A percentile compares a stretch with the other conserved stretches of the same genome.
Evolutionary conservation across 305 asterid species (phyloP).

Genomic region (Solanum hybrid): DNA sequence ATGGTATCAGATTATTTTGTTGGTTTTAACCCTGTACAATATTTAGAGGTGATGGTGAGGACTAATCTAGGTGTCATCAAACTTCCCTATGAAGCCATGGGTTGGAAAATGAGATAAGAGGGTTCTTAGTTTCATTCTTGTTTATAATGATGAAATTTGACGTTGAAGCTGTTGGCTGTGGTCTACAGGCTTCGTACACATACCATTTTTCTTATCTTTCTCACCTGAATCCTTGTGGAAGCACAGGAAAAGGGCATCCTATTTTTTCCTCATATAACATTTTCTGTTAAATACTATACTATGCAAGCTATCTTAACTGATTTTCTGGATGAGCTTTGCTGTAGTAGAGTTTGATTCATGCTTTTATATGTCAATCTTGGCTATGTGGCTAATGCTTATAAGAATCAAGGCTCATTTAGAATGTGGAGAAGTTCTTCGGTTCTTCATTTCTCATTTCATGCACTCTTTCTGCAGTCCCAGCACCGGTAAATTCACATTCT

Average conservation of each 20-base stretch:
- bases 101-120: not conserved
- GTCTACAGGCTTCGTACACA: not conserved
- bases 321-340: not conserved
- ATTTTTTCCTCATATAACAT: not conserved
- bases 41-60: not conserved
- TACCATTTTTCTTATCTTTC: not conserved
- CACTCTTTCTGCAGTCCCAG: constrained; percentile 21
- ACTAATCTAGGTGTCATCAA: not conserved
- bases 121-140: not conserved
- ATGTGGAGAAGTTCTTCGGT: not conserved
- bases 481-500: constrained; percentile 58
- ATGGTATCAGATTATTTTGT: not conserved
- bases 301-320: not conserved
- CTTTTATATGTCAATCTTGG: not conserved
- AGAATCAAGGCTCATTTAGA: not conserved
- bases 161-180: not conserved
- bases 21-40: not conserved
- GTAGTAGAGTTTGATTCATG: not conserved
- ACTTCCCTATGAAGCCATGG: not conserved
- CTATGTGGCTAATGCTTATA: not conserved
- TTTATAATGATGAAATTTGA: not conserved
- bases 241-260: not conserved
- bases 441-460: not conserved
- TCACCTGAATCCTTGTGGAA: not conserved
- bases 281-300: not conserved